Evolutionary conservation across 768 basidiomycete species (phyloP).

Genomic region (Tephrocybe sp.): DNA sequence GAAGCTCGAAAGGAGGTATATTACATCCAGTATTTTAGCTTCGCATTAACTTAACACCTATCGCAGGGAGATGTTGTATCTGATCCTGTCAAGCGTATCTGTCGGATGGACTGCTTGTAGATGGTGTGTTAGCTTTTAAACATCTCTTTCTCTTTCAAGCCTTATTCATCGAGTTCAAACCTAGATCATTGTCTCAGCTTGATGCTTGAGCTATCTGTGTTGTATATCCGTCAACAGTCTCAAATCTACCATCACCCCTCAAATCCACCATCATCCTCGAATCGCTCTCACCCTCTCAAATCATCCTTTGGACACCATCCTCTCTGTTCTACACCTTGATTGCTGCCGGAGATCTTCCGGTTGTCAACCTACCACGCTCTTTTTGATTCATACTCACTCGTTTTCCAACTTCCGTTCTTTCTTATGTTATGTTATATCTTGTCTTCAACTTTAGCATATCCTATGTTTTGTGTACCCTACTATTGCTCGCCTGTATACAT

Average conservation of each 20-base stretch:
- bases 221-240: background rate
- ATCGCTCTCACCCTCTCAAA: too few species aligned
- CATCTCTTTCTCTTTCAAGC: too few species aligned
- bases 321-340: background rate
- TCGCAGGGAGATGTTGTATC: too few species aligned
- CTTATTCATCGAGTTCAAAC: background rate
- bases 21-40: too few species aligned
- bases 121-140: background rate
- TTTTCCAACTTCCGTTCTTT: too few species aligned
- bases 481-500: too few species aligned
- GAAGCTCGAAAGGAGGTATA: slow-evolving; percentile 15
- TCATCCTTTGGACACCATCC: background rate
- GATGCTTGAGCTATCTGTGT: slow-evolving; percentile 7
- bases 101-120: slow-evolving; percentile 12
- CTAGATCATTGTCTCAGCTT: background rate
- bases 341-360: background rate
- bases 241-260: background rate
- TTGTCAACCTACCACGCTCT: too few species aligned
- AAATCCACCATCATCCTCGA: too few species aligned
- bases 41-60: background rate
- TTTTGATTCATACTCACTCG: too few species aligned
- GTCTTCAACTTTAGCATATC: too few species aligned
- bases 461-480: too few species aligned
- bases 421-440: too few species aligned
- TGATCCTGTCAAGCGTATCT: slow-evolving; percentile 9